A percentile compares a stretch with the other conserved stretches of the same genome.
These are phyloP conservation scores for Passalora sequoiae DNA, from an alignment of 2,329 filamentous ascomycete species.

Conservation along the genomic window DNA sequence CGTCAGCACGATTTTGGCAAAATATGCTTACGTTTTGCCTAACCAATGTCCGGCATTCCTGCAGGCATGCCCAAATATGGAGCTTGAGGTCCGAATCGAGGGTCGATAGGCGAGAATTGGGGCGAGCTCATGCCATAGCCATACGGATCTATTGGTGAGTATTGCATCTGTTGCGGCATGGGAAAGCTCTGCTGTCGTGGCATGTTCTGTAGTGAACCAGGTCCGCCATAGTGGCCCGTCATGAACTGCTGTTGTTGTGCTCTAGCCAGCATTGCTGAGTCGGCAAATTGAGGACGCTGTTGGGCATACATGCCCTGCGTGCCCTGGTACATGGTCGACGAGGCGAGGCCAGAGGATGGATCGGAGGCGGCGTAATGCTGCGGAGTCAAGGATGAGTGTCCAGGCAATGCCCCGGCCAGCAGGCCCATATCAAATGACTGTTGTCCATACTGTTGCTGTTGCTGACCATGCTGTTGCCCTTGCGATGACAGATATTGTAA, in stretches of 20 bases:
- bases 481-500: slow-evolving; percentile 19
- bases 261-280: slow-evolving; percentile 18
- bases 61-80: slow-evolving; percentile 17
- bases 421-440: slow-evolving; percentile 20
- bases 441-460: slow-evolving; percentile 16
- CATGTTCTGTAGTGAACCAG: slow-evolving; percentile 13
- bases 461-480: slow-evolving; percentile 15
- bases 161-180: slow-evolving; percentile 20
- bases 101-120: slow-evolving; percentile 23
- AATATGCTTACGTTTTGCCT: background rate
- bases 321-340: slow-evolving; percentile 9
- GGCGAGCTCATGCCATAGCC: slow-evolving; percentile 21
- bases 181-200: slow-evolving; percentile 15
- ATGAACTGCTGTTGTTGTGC: slow-evolving; percentile 23
- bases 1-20: too few relatives aligned
- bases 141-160: slow-evolving; percentile 24
- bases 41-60: slow-evolving; percentile 20
- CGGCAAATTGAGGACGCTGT: slow-evolving; percentile 17
- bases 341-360: slow-evolving; percentile 11
- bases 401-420: slow-evolving; percentile 17
- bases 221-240: slow-evolving; percentile 18
- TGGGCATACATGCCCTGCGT: slow-evolving; percentile 21
- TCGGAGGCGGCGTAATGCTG: slow-evolving; percentile 16
- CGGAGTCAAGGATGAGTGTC: slow-evolving; percentile 9
- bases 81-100: slow-evolving; percentile 20